Evolutionary conservation across 1,284 basidiomycete species (phyloP), one percentile per base, ranked within the genome.

Genomic region (Ceratobasidium sp.): DNA sequence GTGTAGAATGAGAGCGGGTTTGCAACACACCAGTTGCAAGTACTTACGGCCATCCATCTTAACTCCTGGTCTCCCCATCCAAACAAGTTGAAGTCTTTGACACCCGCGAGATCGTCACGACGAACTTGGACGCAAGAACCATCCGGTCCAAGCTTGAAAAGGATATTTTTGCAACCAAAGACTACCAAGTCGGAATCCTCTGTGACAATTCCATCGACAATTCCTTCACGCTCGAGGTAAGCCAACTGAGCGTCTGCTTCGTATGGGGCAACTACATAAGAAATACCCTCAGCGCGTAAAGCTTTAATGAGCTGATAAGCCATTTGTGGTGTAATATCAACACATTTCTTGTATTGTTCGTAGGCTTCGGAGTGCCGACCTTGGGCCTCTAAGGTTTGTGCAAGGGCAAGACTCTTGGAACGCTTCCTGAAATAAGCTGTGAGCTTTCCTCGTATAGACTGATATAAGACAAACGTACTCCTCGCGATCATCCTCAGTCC

Each of bases 151-250:
- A 98, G 89, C 85, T 97, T 97, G 89, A 96, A 95, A 23, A 95
- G 88, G 13, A 96, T 94, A 75, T 89, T 94, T 81, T 90, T 90
- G 86, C 97, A 98, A 15, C 97, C 98, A 84, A 98, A 99, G 55
- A 99, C 97, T 80, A 99, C 92, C 70, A 99, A 88, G 86, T 99
- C 98, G 5, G 97, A 99, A 86, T 99, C 98, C 86, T 99, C 98
- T 0, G 98, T 99, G 82, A 99, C 91, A 84, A 99, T 94, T 2
- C 93, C 98, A 84, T 98, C 93, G 70, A 98, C 95, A 68, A 95
- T 83, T 15, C 95, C 95, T 60, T 88, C 86, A 63, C 91, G 91
- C 84, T 99, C 98, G 66, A 99, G 89, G 85, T 93, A 99, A 75
- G 96, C 94, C 78, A 99, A 90, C 85, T 99, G 98, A 0, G 98